These are phyloP conservation scores for Xylaria grammica DNA, from an alignment of 495 filamentous ascomycete species.

Conservation along the genomic window DNA sequence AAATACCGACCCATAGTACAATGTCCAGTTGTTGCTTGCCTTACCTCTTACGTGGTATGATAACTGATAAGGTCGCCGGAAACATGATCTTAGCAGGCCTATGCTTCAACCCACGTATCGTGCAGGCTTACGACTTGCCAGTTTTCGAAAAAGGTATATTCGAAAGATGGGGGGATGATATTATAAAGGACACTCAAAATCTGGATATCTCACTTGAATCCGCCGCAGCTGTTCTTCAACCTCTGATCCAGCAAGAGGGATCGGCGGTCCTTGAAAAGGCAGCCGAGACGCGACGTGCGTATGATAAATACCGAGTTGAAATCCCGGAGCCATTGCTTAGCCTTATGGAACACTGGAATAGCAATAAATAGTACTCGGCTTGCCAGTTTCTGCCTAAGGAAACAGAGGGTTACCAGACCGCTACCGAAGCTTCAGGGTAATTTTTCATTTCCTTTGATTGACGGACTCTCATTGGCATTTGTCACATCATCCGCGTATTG, in stretches of 20 bases:
- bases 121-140: background rate
- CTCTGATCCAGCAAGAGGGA: background rate
- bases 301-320: background rate
- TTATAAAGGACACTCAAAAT: background rate
- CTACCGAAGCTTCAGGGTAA: too few relatives aligned
- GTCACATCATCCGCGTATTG: too few relatives aligned
- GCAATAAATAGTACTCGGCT: too few relatives aligned
- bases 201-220: background rate
- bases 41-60: background rate
- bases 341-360: too few relatives aligned
- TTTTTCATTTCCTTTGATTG: too few relatives aligned
- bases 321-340: too few relatives aligned
- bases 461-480: too few relatives aligned
- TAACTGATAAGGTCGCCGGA: background rate
- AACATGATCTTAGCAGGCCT: conserved; percentile 15
- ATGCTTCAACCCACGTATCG: background rate
- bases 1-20: too few relatives aligned
- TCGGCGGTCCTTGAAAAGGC: background rate
- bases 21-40: too few relatives aligned
- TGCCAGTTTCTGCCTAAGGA: too few relatives aligned
- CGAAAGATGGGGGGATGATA: background rate
- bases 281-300: background rate
- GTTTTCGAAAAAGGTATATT: background rate
- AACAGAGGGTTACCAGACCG: too few relatives aligned
- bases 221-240: background rate